These are phyloP conservation scores for Oryza glaberrima DNA, from an alignment of 176 grass and related monocot species.

Conservation along the genomic window DNA sequence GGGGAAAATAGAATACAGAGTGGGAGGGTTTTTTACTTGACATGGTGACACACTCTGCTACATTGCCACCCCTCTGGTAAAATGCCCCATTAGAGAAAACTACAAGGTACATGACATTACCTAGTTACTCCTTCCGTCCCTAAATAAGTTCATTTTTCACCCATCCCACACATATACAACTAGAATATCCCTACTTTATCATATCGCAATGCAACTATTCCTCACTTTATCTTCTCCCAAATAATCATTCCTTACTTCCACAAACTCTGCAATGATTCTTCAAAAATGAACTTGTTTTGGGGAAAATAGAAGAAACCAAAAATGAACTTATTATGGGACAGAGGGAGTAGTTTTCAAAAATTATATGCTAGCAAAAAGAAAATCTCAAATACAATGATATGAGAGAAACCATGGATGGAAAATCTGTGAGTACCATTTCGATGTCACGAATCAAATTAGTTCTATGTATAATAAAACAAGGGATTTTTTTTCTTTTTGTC, in stretches of 20 bases:
- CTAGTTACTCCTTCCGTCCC: background rate
- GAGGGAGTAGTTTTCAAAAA: background rate
- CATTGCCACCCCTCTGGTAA: background rate
- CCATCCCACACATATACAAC: no score
- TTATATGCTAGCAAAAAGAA: background rate
- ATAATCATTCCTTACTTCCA: no score
- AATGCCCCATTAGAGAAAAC: background rate
- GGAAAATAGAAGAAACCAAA: no score
- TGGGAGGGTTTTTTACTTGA: background rate
- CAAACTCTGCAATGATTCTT: no score
- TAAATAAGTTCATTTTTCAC: no score
- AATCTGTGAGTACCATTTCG: constrained; percentile 13
- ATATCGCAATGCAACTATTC: no score
- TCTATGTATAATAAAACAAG: constrained; percentile 9
- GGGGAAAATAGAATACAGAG: background rate
- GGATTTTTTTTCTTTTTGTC: background rate
- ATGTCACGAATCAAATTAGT: constrained; percentile 16
- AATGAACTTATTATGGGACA: no score
- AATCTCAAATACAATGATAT: background rate
- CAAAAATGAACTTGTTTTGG: no score
- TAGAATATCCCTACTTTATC: no score
- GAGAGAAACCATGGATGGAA: background rate
- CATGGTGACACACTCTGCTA: background rate
- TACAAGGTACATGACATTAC: background rate
- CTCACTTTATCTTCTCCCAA: no score